These are phyloP conservation scores for Acanthamoeba divionensis DNA, from an alignment of 208 protist species.

Conservation along the genomic window DNA sequence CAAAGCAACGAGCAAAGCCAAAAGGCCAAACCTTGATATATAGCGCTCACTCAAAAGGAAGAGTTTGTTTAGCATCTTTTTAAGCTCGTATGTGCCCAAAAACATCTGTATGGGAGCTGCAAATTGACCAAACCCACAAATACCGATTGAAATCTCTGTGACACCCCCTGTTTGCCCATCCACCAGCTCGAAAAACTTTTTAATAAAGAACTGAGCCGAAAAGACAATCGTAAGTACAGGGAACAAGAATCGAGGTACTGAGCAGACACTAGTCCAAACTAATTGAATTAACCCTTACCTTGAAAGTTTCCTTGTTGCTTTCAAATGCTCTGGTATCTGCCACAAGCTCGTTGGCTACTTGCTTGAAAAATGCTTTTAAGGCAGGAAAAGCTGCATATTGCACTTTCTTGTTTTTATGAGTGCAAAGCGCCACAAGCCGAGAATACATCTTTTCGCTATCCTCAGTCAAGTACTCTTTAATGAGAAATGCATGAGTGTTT, in stretches of 20 bases:
- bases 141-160: conserved; percentile 40
- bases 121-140: conserved; percentile 47
- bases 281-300: too few species aligned
- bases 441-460: conserved; percentile 58
- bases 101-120: conserved; percentile 48
- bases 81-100: conserved; percentile 55
- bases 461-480: conserved; percentile 60
- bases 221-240: background rate
- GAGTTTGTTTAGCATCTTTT: conserved; percentile 21
- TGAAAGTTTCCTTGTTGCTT: conserved; percentile 61
- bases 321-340: conserved; percentile 36
- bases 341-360: conserved; percentile 51
- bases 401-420: conserved; percentile 60
- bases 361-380: conserved; percentile 54
- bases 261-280: too few species aligned
- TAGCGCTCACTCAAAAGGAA: conserved; percentile 35
- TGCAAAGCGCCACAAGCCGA: conserved; percentile 29
- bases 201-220: conserved; percentile 59
- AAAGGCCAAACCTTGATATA: conserved; percentile 4
- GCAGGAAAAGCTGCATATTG: conserved; percentile 52
- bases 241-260: too few species aligned
- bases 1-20: background rate
- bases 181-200: conserved; percentile 60
- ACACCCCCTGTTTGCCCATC: conserved; percentile 55
- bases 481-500: conserved; percentile 44